These are phyloP conservation scores for Hirsutella thompsonii DNA, from an alignment of 2,329 filamentous ascomycete species.

Conservation along the genomic window DNA sequence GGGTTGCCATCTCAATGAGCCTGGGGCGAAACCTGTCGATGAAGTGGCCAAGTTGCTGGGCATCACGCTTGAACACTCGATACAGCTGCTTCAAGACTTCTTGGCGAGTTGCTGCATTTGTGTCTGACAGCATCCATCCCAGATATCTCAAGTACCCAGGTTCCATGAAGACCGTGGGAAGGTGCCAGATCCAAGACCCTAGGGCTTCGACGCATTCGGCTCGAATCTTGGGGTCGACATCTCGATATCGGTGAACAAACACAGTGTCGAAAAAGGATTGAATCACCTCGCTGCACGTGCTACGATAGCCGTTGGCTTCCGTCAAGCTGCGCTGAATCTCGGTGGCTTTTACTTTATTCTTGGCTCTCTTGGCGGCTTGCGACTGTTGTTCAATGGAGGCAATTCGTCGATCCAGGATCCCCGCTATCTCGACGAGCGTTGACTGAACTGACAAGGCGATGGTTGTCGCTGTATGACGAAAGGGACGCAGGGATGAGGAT, in stretches of 20 bases:
- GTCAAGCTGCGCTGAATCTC: constrained; percentile 61
- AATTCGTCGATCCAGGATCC: constrained; percentile 56
- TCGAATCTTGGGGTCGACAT: constrained; percentile 80
- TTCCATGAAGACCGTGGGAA: constrained; percentile 83
- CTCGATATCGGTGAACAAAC: constrained; percentile 90
- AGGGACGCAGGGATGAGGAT: constrained; percentile 73
- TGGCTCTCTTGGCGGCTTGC: constrained; percentile 58
- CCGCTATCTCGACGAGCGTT: constrained; percentile 61
- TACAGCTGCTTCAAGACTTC: constrained; percentile 78
- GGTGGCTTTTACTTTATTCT: constrained; percentile 67
- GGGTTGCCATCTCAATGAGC: constrained; percentile 83
- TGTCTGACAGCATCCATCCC: constrained; percentile 89
- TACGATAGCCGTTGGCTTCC: constrained; percentile 56
- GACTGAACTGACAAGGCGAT: constrained; percentile 70
- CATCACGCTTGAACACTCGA: constrained; percentile 66
- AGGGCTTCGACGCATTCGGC: constrained; percentile 79
- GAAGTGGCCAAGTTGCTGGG: constrained; percentile 78
- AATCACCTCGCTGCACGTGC: constrained; percentile 57
- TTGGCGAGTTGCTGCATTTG: constrained; percentile 58
- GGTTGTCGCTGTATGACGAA: constrained; percentile 86
- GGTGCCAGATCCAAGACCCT: constrained; percentile 74
- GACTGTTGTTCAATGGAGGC: constrained; percentile 68
- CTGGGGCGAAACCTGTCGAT: constrained; percentile 82
- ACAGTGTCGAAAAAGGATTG: constrained; percentile 84
- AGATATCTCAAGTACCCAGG: constrained; percentile 84